Conservation (phyloP, 257 asterid species). For the Oldenlandia corymbosa region DNA sequence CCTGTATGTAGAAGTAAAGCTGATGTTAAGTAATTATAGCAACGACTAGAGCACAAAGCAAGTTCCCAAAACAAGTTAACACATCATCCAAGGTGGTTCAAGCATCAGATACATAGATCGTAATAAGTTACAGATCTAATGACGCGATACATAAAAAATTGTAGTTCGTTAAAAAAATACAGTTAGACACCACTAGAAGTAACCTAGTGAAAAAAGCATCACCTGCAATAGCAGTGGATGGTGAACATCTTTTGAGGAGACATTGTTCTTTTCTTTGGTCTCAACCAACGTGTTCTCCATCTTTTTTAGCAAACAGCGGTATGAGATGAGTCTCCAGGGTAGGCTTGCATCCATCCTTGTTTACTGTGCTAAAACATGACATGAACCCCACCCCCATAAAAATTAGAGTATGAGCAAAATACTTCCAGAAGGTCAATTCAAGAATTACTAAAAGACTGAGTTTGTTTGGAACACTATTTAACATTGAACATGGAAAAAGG, state of each 20-base stretch:
- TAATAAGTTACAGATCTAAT: too few species aligned
- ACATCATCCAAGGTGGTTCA: background rate
- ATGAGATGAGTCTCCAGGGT: slow-evolving; percentile 90
- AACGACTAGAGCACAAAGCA: background rate
- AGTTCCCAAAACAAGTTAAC: background rate
- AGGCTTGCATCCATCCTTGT: slow-evolving; percentile 94
- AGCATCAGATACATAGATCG: background rate
- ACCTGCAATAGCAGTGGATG: slow-evolving; percentile 91
- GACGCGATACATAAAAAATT: too few species aligned
- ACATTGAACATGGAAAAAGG: background rate
- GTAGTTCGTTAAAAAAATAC: too few species aligned
- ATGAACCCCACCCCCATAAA: slow-evolving; percentile 20
- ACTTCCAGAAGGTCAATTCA: background rate
- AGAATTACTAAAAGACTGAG: background rate
- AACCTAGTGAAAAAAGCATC: slow-evolving; percentile 7
- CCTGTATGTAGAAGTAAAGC: background rate
- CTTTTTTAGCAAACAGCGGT: slow-evolving; percentile 76
- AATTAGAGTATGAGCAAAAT: slow-evolving; percentile 5
- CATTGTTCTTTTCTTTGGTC: slow-evolving; percentile 39
- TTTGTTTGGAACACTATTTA: background rate
- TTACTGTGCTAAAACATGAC: slow-evolving; percentile 64
- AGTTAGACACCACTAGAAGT: background rate
- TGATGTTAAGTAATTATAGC: background rate
- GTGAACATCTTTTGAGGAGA: slow-evolving; percentile 53
- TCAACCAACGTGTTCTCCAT: slow-evolving; percentile 47